Conservation (phyloP, 2,329 filamentous ascomycete species). For the Ustulina deusta region DNA sequence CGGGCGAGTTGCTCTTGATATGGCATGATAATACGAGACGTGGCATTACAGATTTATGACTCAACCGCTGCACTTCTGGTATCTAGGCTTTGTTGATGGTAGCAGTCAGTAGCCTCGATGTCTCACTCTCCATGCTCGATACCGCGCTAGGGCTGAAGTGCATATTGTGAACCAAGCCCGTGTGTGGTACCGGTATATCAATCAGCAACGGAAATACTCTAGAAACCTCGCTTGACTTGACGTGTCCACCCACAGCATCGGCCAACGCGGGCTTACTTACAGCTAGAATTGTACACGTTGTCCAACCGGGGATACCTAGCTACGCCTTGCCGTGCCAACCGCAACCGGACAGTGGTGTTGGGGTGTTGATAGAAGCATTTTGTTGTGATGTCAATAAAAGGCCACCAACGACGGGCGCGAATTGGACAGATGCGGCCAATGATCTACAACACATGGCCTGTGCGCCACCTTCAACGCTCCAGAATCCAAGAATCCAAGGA, state of each 20-base stretch:
- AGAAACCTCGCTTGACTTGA: slow-evolving; percentile 26
- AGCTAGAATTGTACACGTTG: slow-evolving; percentile 38
- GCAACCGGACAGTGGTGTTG: slow-evolving; percentile 15
- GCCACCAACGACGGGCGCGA: slow-evolving; percentile 28
- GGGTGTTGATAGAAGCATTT: slow-evolving; percentile 21
- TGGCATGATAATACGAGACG: slow-evolving; percentile 22
- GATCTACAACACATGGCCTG: slow-evolving; percentile 34
- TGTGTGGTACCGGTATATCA: too few relatives aligned
- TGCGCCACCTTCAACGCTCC: slow-evolving; percentile 10
- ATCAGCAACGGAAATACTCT: slow-evolving; percentile 12
- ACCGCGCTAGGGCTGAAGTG: slow-evolving; percentile 32
- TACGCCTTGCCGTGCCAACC: slow-evolving; percentile 31
- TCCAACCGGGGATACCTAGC: slow-evolving; percentile 33
- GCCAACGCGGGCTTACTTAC: slow-evolving; percentile 34
- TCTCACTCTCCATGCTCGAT: slow-evolving; percentile 28
- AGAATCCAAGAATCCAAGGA: not conserved
- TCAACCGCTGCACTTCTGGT: slow-evolving; percentile 18
- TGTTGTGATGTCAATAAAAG: slow-evolving; percentile 25
- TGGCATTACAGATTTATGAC: slow-evolving; percentile 30
- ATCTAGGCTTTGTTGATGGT: slow-evolving; percentile 18
- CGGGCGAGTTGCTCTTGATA: slow-evolving; percentile 7
- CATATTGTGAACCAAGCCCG: slow-evolving; percentile 23
- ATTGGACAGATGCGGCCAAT: slow-evolving; percentile 32
- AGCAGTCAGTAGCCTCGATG: slow-evolving; percentile 30
- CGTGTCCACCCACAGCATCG: slow-evolving; percentile 24